Conservation (phyloP, 768 basidiomycete species). For the Tylopilus intermedius region DNA sequence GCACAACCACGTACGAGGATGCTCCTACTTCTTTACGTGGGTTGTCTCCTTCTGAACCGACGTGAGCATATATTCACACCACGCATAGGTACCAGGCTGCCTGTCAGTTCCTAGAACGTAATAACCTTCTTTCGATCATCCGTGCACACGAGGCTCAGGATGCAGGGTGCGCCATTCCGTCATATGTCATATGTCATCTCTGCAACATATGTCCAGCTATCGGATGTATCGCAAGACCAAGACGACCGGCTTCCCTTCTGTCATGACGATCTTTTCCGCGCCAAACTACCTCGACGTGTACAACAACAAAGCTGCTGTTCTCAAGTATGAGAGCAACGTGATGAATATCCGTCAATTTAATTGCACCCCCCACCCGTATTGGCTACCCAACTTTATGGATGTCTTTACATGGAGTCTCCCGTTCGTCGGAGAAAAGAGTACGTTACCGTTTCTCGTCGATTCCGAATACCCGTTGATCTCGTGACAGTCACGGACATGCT, state of each 20-base stretch:
- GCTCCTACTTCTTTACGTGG: slow-evolving; percentile 91
- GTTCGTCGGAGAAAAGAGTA: slow-evolving; percentile 98
- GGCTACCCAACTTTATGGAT: slow-evolving; percentile 99
- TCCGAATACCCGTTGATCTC: slow-evolving; percentile 1
- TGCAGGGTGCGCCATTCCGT: slow-evolving; percentile 66
- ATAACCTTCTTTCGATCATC: slow-evolving; percentile 94
- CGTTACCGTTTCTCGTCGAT: neutral
- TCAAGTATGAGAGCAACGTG: slow-evolving; percentile 98
- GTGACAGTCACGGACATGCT: slow-evolving; percentile 93
- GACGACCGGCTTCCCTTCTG: slow-evolving; percentile 96
- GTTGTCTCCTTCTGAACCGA: slow-evolving; percentile 14
- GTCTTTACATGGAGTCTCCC: slow-evolving; percentile 99
- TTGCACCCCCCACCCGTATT: slow-evolving; percentile 92
- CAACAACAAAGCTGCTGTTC: slow-evolving; percentile 97
- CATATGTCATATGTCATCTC: neutral
- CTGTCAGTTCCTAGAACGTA: slow-evolving; percentile 94
- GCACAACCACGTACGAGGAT: slow-evolving; percentile 95
- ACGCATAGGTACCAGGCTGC: slow-evolving; percentile 83
- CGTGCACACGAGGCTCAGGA: slow-evolving; percentile 98
- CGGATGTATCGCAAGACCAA: slow-evolving; percentile 99
- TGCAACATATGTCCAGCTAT: slow-evolving; percentile 47
- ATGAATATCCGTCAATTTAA: slow-evolving; percentile 99
- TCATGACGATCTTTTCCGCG: slow-evolving; percentile 99
- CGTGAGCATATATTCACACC: neutral
- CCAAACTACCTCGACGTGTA: slow-evolving; percentile 98